phyloP scores from a whole-genome alignment of 148 eudicot genomes.

The Cornus kousa region DNA sequence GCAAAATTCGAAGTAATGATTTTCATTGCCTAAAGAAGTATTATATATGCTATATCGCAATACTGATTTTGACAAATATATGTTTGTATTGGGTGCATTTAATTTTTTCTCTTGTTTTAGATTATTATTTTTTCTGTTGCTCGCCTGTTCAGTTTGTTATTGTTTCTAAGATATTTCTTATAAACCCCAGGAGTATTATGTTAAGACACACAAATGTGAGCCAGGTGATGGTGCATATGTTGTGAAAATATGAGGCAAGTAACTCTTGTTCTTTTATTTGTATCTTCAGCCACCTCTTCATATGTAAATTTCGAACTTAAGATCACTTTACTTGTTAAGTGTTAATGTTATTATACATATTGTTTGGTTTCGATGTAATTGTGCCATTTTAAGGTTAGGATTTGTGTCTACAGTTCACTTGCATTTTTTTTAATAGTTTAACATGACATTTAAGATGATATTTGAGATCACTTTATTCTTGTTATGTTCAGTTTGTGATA shows the following conservation, averaged over 20 bases:
- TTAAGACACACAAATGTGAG: constrained; percentile 78
- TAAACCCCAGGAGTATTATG: constrained; percentile 70
- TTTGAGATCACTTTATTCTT: too few relatives aligned
- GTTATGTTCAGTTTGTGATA: background rate
- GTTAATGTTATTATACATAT: background rate
- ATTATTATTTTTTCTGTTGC: background rate
- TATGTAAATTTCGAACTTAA: background rate
- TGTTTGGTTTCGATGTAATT: background rate
- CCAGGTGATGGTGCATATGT: constrained; percentile 76
- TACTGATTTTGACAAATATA: background rate
- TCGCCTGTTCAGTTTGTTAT: background rate
- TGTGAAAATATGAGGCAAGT: constrained; percentile 77
- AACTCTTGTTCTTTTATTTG: background rate
- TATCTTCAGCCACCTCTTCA: background rate
- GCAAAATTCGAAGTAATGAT: too few relatives aligned
- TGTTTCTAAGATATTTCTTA: constrained; percentile 70
- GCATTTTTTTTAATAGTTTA: background rate
- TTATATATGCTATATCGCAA: background rate
- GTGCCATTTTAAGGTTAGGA: background rate
- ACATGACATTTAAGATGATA: background rate
- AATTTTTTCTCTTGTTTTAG: background rate
- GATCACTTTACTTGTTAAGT: background rate
- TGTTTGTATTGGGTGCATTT: background rate
- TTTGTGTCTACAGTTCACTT: background rate
- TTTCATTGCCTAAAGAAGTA: background rate